phyloP scores from a whole-genome alignment of 73 alveolate genomes.

The Stentor roeselii region DNA sequence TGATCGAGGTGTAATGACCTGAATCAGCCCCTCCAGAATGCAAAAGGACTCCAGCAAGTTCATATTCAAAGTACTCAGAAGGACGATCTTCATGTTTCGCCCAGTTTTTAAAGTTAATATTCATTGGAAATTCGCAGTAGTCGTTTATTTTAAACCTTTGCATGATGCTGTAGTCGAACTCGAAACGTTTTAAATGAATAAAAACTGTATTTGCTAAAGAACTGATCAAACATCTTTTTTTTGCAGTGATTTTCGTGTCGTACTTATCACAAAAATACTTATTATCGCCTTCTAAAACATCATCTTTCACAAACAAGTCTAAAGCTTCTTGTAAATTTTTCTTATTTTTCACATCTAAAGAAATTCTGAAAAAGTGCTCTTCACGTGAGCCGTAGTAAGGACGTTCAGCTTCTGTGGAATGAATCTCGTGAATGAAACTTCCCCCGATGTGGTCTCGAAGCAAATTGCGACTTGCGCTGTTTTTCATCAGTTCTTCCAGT shows the following conservation, averaged over 20 bases:
- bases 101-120: constrained; percentile 87
- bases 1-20: constrained; percentile 24
- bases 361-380: constrained; percentile 85
- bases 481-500: constrained; percentile 70
- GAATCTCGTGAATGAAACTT: constrained; percentile 78
- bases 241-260: constrained; percentile 84
- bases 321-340: constrained; percentile 84
- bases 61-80: constrained; percentile 41
- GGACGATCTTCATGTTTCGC: constrained; percentile 81
- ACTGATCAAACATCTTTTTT: constrained; percentile 84
- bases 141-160: constrained; percentile 91
- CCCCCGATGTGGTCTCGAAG: constrained; percentile 89
- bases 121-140: constrained; percentile 93
- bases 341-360: constrained; percentile 90
- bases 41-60: constrained; percentile 63
- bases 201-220: constrained; percentile 86
- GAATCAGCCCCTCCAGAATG: constrained; percentile 32
- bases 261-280: constrained; percentile 91
- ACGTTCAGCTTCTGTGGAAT: constrained; percentile 74
- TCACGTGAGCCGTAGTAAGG: constrained; percentile 84
- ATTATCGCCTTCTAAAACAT: constrained; percentile 94
- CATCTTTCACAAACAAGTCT: constrained; percentile 88
- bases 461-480: constrained; percentile 58
- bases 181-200: constrained; percentile 91
- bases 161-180: constrained; percentile 89